A percentile compares a stretch with the other conserved stretches of the same genome.
These are phyloP conservation scores for Suillus variegatus DNA, from an alignment of 768 basidiomycete species.

Conservation along the genomic window DNA sequence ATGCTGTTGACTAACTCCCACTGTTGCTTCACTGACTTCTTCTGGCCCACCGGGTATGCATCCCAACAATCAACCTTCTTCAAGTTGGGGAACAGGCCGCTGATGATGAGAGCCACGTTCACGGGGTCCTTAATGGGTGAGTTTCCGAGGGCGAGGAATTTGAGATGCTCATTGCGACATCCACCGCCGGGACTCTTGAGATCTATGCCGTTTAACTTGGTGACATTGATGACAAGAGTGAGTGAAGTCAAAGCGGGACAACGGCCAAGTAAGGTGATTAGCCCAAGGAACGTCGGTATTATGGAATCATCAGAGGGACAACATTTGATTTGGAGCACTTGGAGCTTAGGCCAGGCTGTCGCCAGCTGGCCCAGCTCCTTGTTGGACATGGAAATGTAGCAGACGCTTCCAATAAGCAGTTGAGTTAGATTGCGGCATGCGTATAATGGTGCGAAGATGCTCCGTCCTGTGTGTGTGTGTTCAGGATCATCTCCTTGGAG, in stretches of 20 bases:
- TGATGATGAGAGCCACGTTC: slow-evolving; percentile 17
- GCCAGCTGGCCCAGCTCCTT: slow-evolving; percentile 17
- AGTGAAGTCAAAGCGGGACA: slow-evolving; percentile 19
- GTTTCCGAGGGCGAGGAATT: slow-evolving; percentile 20
- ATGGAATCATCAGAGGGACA: slow-evolving; percentile 13
- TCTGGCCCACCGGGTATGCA: slow-evolving; percentile 7
- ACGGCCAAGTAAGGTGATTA: slow-evolving; percentile 11
- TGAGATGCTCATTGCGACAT: background rate
- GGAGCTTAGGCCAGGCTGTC: slow-evolving; percentile 22
- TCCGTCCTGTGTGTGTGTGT: background rate
- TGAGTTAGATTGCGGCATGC: background rate
- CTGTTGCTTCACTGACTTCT: background rate
- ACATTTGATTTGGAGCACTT: slow-evolving; percentile 19
- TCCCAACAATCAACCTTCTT: slow-evolving; percentile 24
- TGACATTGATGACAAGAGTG: slow-evolving; percentile 24
- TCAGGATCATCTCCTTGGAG: background rate
- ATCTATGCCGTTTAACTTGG: background rate
- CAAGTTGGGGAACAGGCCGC: slow-evolving; percentile 19
- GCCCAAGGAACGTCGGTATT: slow-evolving; percentile 20
- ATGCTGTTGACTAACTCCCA: background rate
- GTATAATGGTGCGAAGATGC: background rate
- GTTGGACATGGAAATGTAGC: slow-evolving; percentile 18
- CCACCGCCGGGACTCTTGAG: background rate
- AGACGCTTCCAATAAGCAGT: slow-evolving; percentile 11
- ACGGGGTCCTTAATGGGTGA: slow-evolving; percentile 15